These are phyloP conservation scores for Trichoderma citrinoviride DNA, from an alignment of 2,329 filamentous ascomycete genomes.

Conservation along the genomic window DNA sequence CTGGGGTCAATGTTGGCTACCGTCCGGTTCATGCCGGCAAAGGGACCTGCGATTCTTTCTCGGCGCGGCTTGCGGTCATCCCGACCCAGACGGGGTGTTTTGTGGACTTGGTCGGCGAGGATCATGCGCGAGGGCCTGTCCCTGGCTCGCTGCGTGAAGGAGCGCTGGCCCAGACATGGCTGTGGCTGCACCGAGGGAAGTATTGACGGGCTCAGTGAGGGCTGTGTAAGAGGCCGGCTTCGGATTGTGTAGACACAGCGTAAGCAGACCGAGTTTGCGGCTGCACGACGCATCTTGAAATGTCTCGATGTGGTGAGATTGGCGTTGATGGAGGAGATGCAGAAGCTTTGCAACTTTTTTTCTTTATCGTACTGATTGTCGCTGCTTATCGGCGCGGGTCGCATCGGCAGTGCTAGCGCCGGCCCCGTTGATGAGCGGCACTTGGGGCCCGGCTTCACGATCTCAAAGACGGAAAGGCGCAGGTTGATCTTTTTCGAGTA, in stretches of 20 bases:
- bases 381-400: not conserved
- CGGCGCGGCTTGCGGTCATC: conserved; percentile 39
- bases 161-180: conserved; percentile 38
- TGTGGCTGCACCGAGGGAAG: conserved; percentile 22
- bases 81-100: conserved; percentile 35
- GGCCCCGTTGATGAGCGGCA: not conserved
- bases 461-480: not conserved
- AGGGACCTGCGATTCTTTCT: conserved; percentile 47
- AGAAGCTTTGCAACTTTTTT: conserved; percentile 4
- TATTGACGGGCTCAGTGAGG: not conserved
- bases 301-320: not conserved
- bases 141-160: conserved; percentile 35
- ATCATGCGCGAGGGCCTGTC: conserved; percentile 56
- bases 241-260: conserved; percentile 24
- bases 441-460: not conserved
- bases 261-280: conserved; percentile 24
- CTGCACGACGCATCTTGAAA: conserved; percentile 21
- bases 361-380: not conserved
- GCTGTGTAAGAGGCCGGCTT: conserved; percentile 21
- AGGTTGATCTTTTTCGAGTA: not conserved
- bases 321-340: not conserved
- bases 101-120: conserved; percentile 53
- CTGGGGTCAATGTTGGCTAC: conserved; percentile 41
- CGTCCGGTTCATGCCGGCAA: conserved; percentile 56
- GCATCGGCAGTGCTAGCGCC: conserved; percentile 5